phyloP scores from a whole-genome alignment of 257 asterid genomes.

The Anisodus tanguticus region DNA sequence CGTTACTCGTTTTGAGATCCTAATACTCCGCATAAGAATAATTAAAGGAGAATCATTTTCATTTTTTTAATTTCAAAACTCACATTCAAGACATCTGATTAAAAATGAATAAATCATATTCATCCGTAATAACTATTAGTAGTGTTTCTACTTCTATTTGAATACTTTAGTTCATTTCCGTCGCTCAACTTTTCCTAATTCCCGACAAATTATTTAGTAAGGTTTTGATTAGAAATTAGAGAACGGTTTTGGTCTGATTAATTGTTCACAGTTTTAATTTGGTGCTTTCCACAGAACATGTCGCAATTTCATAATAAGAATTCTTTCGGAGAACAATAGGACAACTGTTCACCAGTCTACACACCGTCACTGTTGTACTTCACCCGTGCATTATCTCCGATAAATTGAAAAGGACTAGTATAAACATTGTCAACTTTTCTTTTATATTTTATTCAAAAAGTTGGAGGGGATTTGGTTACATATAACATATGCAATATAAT shows the following conservation, averaged over 20 bases:
- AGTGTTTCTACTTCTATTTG: not conserved
- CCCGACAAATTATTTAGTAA: not conserved
- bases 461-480: constrained; percentile 19
- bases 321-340: not conserved
- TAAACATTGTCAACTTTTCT: not conserved
- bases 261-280: too few relatives aligned
- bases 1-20: too few relatives aligned
- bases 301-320: not conserved
- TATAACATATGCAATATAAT: not conserved
- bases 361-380: not conserved
- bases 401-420: not conserved
- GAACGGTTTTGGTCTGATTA: not conserved
- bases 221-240: not conserved
- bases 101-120: too few relatives aligned
- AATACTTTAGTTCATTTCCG: not conserved
- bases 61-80: too few relatives aligned
- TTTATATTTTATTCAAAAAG: not conserved
- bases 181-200: not conserved
- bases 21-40: too few relatives aligned
- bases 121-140: too few relatives aligned
- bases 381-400: not conserved
- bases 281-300: not conserved
- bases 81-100: too few relatives aligned
- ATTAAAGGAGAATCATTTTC: too few relatives aligned
- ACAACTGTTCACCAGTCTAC: not conserved